Percentiles rank a stretch among this genome's conserved stretches.
phyloP scores from a whole-genome alignment of 441 rosid genomes.

The Populus hybrid region DNA sequence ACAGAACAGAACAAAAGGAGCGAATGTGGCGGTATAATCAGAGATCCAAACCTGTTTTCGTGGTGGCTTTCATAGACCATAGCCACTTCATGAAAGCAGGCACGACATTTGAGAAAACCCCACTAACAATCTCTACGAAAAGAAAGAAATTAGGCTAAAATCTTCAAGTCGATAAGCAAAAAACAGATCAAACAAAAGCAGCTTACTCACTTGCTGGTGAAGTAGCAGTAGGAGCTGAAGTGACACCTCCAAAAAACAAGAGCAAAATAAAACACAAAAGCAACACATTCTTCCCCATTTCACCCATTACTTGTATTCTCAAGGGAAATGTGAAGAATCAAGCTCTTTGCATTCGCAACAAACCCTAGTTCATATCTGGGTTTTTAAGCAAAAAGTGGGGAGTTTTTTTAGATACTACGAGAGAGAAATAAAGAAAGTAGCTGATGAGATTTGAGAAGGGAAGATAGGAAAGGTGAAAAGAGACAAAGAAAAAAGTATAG shows the following conservation, averaged over 20 bases:
- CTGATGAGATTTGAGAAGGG: neutral
- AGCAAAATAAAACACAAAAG: slow-evolving; percentile 40
- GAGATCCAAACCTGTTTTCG: slow-evolving; percentile 72
- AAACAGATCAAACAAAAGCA: slow-evolving; percentile 14
- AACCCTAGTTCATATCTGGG: slow-evolving; percentile 37
- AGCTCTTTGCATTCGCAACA: slow-evolving; percentile 24
- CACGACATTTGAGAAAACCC: slow-evolving; percentile 60
- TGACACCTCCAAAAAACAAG: slow-evolving; percentile 43
- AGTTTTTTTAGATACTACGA: neutral
- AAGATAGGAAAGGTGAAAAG: neutral
- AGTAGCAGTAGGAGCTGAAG: slow-evolving; percentile 57
- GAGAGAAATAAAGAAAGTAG: neutral
- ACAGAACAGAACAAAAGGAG: neutral
- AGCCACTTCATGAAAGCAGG: slow-evolving; percentile 67
- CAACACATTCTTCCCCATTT: slow-evolving; percentile 35
- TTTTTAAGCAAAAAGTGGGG: slow-evolving; percentile 13
- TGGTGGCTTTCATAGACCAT: slow-evolving; percentile 74
- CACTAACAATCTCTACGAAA: slow-evolving; percentile 69
- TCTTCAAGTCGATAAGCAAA: slow-evolving; percentile 10
- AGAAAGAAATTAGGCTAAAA: neutral
- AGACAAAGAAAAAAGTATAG: neutral
- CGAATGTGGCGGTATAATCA: slow-evolving; percentile 12
- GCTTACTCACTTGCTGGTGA: slow-evolving; percentile 79
- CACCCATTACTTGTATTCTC: slow-evolving; percentile 29
- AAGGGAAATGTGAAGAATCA: slow-evolving; percentile 19